A percentile compares a stretch with the other conserved stretches of the same genome.
Evolutionary conservation across 2,329 filamentous ascomycete species (phyloP).

Genomic region (Colletotrichum liaoningense): DNA sequence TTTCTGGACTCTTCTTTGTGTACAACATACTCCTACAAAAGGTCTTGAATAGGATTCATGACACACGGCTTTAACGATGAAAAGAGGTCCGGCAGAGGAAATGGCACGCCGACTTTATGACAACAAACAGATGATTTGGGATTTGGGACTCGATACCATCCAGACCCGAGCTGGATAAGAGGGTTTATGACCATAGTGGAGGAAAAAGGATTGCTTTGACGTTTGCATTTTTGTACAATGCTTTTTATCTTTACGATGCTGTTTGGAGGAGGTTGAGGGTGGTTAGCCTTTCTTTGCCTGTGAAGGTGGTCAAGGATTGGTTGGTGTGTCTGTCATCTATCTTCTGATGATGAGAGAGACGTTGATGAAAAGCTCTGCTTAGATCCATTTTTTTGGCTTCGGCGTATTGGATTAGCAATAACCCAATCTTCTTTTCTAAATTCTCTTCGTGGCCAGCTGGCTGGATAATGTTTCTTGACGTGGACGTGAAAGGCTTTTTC

Average conservation of each 20-base stretch:
- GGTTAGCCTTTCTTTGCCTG: background rate
- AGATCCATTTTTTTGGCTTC: constrained; percentile 9
- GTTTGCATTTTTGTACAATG: constrained; percentile 25
- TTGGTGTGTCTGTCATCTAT: background rate
- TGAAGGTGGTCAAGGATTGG: background rate
- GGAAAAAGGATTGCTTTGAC: constrained; percentile 15
- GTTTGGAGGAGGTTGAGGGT: background rate
- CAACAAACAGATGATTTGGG: constrained; percentile 26
- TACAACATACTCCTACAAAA: constrained; percentile 35
- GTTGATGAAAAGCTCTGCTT: constrained; percentile 25
- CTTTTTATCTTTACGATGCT: constrained; percentile 1
- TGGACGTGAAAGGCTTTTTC: constrained; percentile 1
- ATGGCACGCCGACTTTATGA: constrained; percentile 29
- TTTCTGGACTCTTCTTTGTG: constrained; percentile 32
- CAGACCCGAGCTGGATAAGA: constrained; percentile 22
- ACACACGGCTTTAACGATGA: constrained; percentile 34
- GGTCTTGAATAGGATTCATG: constrained; percentile 26
- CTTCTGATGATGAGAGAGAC: constrained; percentile 20
- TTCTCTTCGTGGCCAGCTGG: background rate
- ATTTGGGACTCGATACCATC: constrained; percentile 26
- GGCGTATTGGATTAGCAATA: constrained; percentile 30
- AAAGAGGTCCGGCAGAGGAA: constrained; percentile 23
- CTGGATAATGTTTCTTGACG: background rate
- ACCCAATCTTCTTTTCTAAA: constrained; percentile 19
- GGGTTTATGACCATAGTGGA: constrained; percentile 11